Conservation (phyloP, 2,329 filamentous ascomycete species). For the Talaromyces albobiverticillius region DNA sequence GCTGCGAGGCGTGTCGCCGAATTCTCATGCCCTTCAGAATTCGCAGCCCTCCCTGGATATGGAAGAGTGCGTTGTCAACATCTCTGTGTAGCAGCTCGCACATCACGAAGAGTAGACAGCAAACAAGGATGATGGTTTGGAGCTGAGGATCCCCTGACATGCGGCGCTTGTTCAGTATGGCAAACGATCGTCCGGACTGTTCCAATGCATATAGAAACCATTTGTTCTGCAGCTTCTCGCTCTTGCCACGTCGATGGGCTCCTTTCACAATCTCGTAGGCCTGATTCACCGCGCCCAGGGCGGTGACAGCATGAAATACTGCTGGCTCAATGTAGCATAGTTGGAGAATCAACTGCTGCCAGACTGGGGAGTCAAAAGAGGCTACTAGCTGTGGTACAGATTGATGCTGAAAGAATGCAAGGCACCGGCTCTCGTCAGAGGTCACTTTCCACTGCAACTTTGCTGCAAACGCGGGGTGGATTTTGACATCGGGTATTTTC, state of each 20-base stretch:
- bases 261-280: not conserved
- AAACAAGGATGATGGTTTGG: slow-evolving; percentile 15
- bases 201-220: slow-evolving; percentile 13
- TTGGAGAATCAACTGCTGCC: slow-evolving; percentile 16
- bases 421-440: not conserved
- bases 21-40: not conserved
- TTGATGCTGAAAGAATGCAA: not conserved
- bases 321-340: slow-evolving; percentile 16
- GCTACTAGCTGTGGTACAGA: not conserved
- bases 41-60: not conserved
- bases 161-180: slow-evolving; percentile 9
- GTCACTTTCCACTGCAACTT: not conserved
- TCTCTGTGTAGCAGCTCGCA: slow-evolving; percentile 12
- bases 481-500: not conserved
- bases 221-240: not conserved
- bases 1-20: not conserved
- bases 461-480: not conserved
- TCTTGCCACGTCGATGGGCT: not conserved
- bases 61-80: not conserved
- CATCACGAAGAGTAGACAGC: slow-evolving; percentile 19
- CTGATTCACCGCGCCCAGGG: slow-evolving; percentile 3
- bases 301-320: slow-evolving; percentile 19
- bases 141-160: slow-evolving; percentile 16
- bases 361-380: slow-evolving; percentile 4
- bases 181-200: slow-evolving; percentile 9